Conservation (phyloP, 1,284 basidiomycete species). For the Trametes versicolor region DNA sequence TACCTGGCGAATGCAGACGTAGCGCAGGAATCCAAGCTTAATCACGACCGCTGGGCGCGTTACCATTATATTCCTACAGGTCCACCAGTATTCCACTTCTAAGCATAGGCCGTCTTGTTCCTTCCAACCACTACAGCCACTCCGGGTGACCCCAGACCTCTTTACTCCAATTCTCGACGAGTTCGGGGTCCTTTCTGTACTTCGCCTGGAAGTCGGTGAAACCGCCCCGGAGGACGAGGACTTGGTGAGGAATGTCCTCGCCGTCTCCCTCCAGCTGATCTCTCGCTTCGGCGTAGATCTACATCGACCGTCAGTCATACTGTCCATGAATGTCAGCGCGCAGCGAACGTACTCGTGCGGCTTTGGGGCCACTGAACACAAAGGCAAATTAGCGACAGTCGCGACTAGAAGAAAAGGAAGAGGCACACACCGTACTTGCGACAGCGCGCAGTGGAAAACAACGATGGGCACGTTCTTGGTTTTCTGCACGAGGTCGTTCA, state of each 20-base stretch:
- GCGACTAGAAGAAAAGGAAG: no score
- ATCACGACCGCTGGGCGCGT: neutral
- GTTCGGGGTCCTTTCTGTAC: slow-evolving; percentile 73
- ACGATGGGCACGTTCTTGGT: slow-evolving; percentile 69
- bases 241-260: slow-evolving; percentile 58
- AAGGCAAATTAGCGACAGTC: neutral
- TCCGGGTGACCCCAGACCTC: slow-evolving; percentile 58
- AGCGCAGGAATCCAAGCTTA: no score
- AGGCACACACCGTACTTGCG: slow-evolving; percentile 71
- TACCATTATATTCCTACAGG: neutral
- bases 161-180: slow-evolving; percentile 81
- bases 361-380: slow-evolving; percentile 70
- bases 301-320: slow-evolving; percentile 1
- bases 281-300: slow-evolving; percentile 77
- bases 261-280: slow-evolving; percentile 48
- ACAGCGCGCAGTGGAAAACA: slow-evolving; percentile 81
- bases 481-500: slow-evolving; percentile 66
- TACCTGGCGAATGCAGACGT: no score
- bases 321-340: neutral
- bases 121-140: slow-evolving; percentile 16
- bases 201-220: slow-evolving; percentile 75
- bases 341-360: slow-evolving; percentile 64
- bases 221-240: slow-evolving; percentile 73
- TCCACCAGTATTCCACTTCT: neutral
- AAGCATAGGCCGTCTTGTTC: neutral